Evolutionary conservation across 768 basidiomycete genomes (phyloP).

Genomic region (Kwoniella sp.): DNA sequence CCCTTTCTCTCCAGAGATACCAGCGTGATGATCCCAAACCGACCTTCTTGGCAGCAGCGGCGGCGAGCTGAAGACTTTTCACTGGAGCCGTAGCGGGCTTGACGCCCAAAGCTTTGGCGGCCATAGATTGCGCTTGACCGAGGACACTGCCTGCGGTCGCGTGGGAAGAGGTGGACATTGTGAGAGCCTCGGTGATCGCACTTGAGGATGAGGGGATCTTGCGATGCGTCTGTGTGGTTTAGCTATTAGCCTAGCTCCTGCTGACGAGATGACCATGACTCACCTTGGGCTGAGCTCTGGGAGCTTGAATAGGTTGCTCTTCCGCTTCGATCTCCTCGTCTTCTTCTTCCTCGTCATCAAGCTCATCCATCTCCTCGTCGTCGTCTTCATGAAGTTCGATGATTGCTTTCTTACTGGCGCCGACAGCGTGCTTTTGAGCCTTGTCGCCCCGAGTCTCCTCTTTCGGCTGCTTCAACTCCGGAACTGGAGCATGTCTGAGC

Average conservation of each 20-base stretch:
- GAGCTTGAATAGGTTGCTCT: neutral
- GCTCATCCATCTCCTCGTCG: constrained; percentile 21
- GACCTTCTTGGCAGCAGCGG: constrained; percentile 85
- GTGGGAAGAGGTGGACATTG: constrained; percentile 27
- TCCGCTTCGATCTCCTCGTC: constrained; percentile 11
- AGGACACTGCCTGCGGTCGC: constrained; percentile 12
- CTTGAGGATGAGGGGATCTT: constrained; percentile 15
- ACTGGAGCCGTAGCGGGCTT: constrained; percentile 57
- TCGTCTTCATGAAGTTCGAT: constrained; percentile 4
- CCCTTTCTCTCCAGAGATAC: neutral
- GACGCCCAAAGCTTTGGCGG: constrained; percentile 38
- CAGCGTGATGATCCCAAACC: too few relatives aligned
- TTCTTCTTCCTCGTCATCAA: constrained; percentile 15
- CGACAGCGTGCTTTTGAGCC: constrained; percentile 3
- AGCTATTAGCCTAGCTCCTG: neutral
- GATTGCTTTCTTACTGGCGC: neutral
- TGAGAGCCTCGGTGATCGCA: constrained; percentile 16
- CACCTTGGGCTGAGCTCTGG: constrained; percentile 7
- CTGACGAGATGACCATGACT: neutral
- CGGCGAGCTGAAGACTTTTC: constrained; percentile 79
- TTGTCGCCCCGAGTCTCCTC: neutral
- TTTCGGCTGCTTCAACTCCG: too few relatives aligned
- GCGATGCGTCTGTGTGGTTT: constrained; percentile 9
- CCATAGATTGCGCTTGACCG: constrained; percentile 28
- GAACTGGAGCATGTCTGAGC: constrained; percentile 3